These are phyloP conservation scores for Sordariomycetes sp. DNA, from an alignment of 2,329 filamentous ascomycete genomes.

Conservation along the genomic window DNA sequence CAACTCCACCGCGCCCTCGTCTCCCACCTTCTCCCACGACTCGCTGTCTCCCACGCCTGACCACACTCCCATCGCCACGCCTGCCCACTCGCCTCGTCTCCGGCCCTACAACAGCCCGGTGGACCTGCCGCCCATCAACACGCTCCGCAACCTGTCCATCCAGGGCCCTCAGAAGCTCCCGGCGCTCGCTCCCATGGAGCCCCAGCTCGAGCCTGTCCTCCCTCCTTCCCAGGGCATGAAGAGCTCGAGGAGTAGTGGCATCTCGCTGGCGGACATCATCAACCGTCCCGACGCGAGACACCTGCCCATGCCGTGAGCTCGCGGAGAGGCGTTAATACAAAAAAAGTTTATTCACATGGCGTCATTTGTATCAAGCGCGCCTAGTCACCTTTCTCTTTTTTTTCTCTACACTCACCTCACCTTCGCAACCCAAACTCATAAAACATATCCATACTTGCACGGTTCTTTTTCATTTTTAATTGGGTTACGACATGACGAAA, in stretches of 20 bases:
- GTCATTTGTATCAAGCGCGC: not conserved
- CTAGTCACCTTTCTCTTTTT: not conserved
- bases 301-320: conserved; percentile 1
- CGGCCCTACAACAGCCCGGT: conserved; percentile 60
- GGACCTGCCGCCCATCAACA: conserved; percentile 59
- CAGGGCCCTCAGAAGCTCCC: conserved; percentile 40
- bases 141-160: conserved; percentile 57
- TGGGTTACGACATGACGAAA: conserved; percentile 2
- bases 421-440: not conserved
- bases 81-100: conserved; percentile 86
- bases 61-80: conserved; percentile 95
- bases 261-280: conserved; percentile 88
- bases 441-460: not conserved
- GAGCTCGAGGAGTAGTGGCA: conserved; percentile 44
- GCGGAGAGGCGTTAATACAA: not conserved
- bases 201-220: conserved; percentile 38
- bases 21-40: conserved; percentile 92
- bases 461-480: not conserved
- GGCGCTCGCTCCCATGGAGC: conserved; percentile 48
- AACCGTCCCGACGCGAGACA: conserved; percentile 55
- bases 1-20: conserved; percentile 90
- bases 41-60: conserved; percentile 92
- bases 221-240: conserved; percentile 34
- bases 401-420: not conserved
- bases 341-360: not conserved